Evolutionary conservation across 2,329 filamentous ascomycete genomes (phyloP), one percentile per base, ranked within the genome.

Genomic region (Neopestalotiopsis sp.): DNA sequence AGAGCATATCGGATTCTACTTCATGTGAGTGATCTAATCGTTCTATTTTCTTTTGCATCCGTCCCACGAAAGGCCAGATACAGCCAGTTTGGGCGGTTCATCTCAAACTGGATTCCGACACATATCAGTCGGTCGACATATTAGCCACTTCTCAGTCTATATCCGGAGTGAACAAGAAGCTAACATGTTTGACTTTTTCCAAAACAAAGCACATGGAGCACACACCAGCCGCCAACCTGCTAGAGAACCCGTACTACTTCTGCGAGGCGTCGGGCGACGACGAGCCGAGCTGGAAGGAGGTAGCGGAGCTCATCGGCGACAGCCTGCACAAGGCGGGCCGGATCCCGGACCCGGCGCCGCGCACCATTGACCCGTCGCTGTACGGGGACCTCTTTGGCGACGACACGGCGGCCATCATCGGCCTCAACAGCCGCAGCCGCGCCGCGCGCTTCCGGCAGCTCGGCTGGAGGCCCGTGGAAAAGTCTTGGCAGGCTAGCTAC

Each of bases 211-310:
- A 80, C 68, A 75, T 86, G 20, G 84, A 86, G 68, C 60, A 71
- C 7, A 71, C 75, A 0, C 66, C 76, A 3, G 68, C 77, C 13
- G 68, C 72, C 1, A 74, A 80, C 7, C 69, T 81, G 1, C 71
- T 82, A 1, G 69, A 78, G 40, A 84, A 86, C 69, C 84, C 83
- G 0, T 87, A 86, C 73, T 86, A 82, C 73, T 86, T 86, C 76
- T 82, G 79, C 74, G 84, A 86, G 73, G 77, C 49, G 4, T 71
- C 75, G 57, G 75, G 80, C 28, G 82, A 81, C 28, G 63, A 78
- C 9, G 84, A 86, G 71, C 77, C 79, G 13, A 81, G 80, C 28
- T 86, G 83, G 84, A 73, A 73, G 20, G 80, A 82, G 5, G 75
- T 80, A 13, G 81, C 82, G 0, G 72, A 69, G 4, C 71, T 76